A percentile compares a stretch with the other conserved stretches of the same genome.
These are phyloP conservation scores for Fragosphaeria purpurea DNA, from an alignment of 2,329 filamentous ascomycete species.

Conservation along the genomic window DNA sequence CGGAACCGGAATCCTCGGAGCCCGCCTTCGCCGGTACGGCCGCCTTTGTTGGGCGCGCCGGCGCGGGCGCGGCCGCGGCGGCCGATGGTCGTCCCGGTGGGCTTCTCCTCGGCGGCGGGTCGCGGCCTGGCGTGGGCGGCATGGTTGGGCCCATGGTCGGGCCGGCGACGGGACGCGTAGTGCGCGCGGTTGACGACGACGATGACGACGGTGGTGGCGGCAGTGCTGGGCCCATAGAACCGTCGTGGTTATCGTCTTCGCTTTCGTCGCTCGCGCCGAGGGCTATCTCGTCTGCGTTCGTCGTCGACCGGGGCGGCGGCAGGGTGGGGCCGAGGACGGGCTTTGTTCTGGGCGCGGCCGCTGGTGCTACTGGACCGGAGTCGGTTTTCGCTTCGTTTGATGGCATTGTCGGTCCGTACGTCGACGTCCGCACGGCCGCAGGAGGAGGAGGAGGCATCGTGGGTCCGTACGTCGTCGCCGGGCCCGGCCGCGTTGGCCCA, in stretches of 20 bases:
- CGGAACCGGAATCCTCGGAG: conserved; percentile 24
- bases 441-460: neutral
- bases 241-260: conserved; percentile 16
- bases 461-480: neutral
- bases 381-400: too few relatives aligned
- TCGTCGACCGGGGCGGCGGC: conserved; percentile 12
- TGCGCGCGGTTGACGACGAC: neutral
- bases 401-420: too few relatives aligned
- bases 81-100: too few relatives aligned
- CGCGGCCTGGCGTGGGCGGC: conserved; percentile 8
- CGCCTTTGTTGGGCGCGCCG: conserved; percentile 8
- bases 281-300: conserved; percentile 32
- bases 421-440: too few relatives aligned
- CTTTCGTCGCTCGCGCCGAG: conserved; percentile 26
- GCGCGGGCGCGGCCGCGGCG: too few relatives aligned
- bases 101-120: too few relatives aligned
- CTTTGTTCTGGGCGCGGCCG: neutral
- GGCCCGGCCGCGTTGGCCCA: conserved; percentile 23
- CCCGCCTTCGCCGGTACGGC: conserved; percentile 33
- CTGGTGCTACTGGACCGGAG: neutral
- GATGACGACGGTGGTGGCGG: conserved; percentile 6
- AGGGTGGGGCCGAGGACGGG: conserved; percentile 16
- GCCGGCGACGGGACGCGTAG: neutral
- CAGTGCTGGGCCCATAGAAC: conserved; percentile 19
- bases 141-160: conserved; percentile 13